Percentiles rank a stretch among this genome's conserved stretches.
These are phyloP conservation scores for Gonapodya prolifera DNA, from an alignment of 192 early-diverging fungal genomes.

Conservation along the genomic window DNA sequence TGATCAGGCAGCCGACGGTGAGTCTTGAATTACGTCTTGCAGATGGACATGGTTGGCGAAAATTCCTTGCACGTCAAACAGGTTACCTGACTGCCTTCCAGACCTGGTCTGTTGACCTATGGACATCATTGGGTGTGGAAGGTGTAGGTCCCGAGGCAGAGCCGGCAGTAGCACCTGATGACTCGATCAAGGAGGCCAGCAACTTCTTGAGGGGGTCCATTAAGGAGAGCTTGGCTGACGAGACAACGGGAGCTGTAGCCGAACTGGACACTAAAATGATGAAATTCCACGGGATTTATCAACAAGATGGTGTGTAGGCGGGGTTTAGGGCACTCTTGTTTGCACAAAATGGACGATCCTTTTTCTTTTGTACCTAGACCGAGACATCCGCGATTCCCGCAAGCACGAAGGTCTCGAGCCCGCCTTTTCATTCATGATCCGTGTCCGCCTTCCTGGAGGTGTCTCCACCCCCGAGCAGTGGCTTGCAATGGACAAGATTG, in stretches of 20 bases:
- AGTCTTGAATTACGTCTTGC: background rate
- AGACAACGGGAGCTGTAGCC: slow-evolving; percentile 65
- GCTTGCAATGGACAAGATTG: slow-evolving; percentile 87
- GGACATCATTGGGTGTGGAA: slow-evolving; percentile 67
- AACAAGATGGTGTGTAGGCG: slow-evolving; percentile 50
- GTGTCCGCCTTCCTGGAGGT: slow-evolving; percentile 87
- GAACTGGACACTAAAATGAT: slow-evolving; percentile 86
- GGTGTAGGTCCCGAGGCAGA: slow-evolving; percentile 53
- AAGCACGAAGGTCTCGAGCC: slow-evolving; percentile 76
- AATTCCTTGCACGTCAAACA: too few relatives aligned
- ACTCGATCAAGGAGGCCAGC: slow-evolving; percentile 83
- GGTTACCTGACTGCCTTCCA: slow-evolving; percentile 62
- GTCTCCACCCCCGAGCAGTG: slow-evolving; percentile 78
- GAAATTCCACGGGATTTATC: slow-evolving; percentile 96
- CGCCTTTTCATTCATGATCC: slow-evolving; percentile 94
- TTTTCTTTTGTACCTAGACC: slow-evolving; percentile 30
- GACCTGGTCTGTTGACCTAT: slow-evolving; percentile 66
- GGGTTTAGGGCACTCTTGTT: background rate
- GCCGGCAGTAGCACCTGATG: slow-evolving; percentile 60
- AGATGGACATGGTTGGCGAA: too few relatives aligned
- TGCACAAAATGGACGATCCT: background rate
- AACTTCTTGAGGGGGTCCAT: slow-evolving; percentile 92
- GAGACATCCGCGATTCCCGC: slow-evolving; percentile 78
- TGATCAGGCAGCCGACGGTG: slow-evolving; percentile 86
- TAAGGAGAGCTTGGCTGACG: slow-evolving; percentile 67